Percentiles rank a stretch among this genome's conserved stretches.
These are phyloP conservation scores for Chimonanthus praecox DNA, from an alignment of 164 flowering plant genomes.

Conservation along the genomic window DNA sequence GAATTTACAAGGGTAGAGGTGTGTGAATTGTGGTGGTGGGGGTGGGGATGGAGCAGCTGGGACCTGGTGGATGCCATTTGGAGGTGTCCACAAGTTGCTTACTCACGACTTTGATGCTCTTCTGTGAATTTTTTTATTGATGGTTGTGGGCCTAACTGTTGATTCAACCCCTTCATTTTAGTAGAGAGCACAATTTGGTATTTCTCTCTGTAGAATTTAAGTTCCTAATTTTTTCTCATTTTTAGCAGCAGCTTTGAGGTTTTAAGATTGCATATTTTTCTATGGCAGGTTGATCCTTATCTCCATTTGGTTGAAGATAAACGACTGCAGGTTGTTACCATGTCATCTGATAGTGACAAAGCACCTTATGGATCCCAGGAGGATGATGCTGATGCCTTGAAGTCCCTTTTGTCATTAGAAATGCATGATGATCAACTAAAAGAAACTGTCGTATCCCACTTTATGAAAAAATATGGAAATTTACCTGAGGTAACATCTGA, in stretches of 20 bases:
- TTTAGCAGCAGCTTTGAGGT: background rate
- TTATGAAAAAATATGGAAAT: slow-evolving; percentile 36
- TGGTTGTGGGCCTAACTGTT: background rate
- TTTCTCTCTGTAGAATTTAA: background rate
- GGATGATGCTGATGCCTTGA: slow-evolving; percentile 59
- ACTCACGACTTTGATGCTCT: background rate
- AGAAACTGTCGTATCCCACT: slow-evolving; percentile 48
- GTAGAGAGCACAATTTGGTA: background rate
- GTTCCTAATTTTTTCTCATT: too few species aligned
- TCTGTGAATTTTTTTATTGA: background rate
- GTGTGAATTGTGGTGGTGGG: too few species aligned
- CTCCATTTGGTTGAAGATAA: slow-evolving; percentile 56
- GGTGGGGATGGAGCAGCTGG: too few species aligned
- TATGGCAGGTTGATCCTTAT: slow-evolving; percentile 71
- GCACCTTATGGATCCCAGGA: slow-evolving; percentile 49
- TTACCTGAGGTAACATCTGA: slow-evolving; percentile 56
- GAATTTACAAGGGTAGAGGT: too few species aligned
- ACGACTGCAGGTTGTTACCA: slow-evolving; percentile 39
- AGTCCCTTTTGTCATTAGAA: slow-evolving; percentile 43
- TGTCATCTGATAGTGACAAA: slow-evolving; percentile 16
- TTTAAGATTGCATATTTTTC: background rate
- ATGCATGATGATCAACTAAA: slow-evolving; percentile 38
- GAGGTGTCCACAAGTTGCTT: background rate
- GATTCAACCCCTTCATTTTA: background rate
- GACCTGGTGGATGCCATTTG: too few species aligned